Evolutionary conservation across 352 stramenopile species (phyloP), one percentile per base, ranked within the genome.

Genomic region (Globisporangium paroecandrum): DNA sequence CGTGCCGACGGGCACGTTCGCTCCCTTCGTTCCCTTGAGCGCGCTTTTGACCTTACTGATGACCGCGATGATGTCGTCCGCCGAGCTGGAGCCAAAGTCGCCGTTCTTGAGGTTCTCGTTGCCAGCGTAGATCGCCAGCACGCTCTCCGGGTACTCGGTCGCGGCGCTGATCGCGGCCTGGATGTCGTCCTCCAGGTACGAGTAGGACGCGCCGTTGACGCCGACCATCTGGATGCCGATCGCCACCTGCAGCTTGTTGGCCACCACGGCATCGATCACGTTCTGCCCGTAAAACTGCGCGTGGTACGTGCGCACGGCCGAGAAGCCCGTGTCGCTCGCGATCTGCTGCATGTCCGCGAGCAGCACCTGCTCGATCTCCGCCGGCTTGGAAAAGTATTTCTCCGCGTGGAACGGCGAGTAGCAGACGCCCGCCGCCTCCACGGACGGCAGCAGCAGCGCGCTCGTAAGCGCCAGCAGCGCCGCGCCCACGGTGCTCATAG

Each of bases 31-130:
- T 18, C 75, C 72, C n/a, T 25, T 41, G 10, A 63, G 29, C 25
- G 64, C 64, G 18, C 20, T 41, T 63, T 79, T 82, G 34, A 79
- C 58, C 36, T 73, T 41, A 20, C 58, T 69, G 64, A 84, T 82
- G 25, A 69, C 73, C 0, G 2, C 43, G n/a, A 78, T 58, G 58
- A 81, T 69, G 36, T 81, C 60, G 15, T 62, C 34, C 20, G 64
- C 71, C 62, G 68, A 71, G 58, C 46, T 71, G 10, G 51, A 55
- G 41, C 72, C 73, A 61, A 69, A 74, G 56, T 66, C 63, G 27
- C 55, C 64, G 65, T 79, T 77, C 57, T 70, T 29, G 24, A 83
- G 67, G 64, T 83, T 78, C 54, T 83, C 76, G 51, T 83, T 83
- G 32, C 74, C 74, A 43, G 75, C 72, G 66, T 78, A 79, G 60